Evolutionary conservation across 2,329 filamentous ascomycete genomes (phyloP).

Genomic region (Hypoxylon sp.): DNA sequence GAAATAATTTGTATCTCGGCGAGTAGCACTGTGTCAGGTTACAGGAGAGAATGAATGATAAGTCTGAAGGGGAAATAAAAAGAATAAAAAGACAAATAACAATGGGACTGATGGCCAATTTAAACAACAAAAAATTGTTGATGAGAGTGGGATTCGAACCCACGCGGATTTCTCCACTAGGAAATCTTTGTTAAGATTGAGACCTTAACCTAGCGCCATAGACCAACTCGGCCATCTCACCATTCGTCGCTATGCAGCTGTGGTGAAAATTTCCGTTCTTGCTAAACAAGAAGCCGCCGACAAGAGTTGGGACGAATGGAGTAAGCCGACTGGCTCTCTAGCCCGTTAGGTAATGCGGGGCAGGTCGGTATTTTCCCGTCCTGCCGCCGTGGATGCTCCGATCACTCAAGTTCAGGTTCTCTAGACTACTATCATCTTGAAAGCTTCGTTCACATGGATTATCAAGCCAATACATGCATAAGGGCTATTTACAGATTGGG

Average conservation of each 20-base stretch:
- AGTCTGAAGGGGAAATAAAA: not conserved
- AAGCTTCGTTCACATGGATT: not conserved
- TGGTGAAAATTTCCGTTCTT: not conserved
- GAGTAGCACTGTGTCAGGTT: too few relatives aligned
- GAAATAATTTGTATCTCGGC: too few relatives aligned
- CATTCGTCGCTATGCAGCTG: not conserved
- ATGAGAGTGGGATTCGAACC: conserved; percentile 24
- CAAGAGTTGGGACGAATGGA: not conserved
- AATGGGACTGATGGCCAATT: too few relatives aligned
- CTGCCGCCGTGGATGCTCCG: not conserved
- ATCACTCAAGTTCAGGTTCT: not conserved
- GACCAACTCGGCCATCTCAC: conserved; percentile 26
- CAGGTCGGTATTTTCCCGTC: not conserved
- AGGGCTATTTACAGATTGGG: not conserved
- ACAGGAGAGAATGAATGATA: too few relatives aligned
- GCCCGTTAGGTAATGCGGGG: conserved; percentile 4
- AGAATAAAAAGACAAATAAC: not conserved
- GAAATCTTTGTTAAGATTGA: conserved; percentile 12
- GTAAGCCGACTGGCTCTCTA: not conserved
- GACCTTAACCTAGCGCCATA: conserved; percentile 24
- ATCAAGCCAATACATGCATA: not conserved
- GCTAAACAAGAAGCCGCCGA: not conserved
- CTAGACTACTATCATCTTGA: not conserved
- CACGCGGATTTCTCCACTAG: conserved; percentile 19
- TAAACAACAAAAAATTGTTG: not conserved